These are phyloP conservation scores for Silene coronaria DNA, from an alignment of 179 eudicot species.

Conservation along the genomic window DNA sequence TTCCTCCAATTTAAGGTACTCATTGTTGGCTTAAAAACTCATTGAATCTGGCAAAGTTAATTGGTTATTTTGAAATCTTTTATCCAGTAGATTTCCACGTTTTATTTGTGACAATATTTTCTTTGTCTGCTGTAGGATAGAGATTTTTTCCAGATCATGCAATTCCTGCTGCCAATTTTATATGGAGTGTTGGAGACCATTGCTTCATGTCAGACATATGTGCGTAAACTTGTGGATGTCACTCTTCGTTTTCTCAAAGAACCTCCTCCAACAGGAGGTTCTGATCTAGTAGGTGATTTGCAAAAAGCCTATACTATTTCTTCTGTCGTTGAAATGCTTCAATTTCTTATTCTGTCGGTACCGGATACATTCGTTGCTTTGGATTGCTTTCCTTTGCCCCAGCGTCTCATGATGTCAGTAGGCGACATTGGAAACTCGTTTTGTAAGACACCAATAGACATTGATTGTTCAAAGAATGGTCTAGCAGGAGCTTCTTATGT, in stretches of 20 bases:
- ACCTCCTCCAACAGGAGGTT: slow-evolving; percentile 51
- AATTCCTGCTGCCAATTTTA: slow-evolving; percentile 78
- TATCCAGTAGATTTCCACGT: slow-evolving; percentile 2
- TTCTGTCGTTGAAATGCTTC: slow-evolving; percentile 86
- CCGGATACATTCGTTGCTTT: slow-evolving; percentile 96
- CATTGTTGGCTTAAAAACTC: neutral
- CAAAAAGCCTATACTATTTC: slow-evolving; percentile 61
- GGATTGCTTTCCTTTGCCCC: slow-evolving; percentile 90
- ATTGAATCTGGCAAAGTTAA: neutral
- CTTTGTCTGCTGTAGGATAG: slow-evolving; percentile 57
- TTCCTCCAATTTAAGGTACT: slow-evolving; percentile 85
- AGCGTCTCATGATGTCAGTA: slow-evolving; percentile 35
- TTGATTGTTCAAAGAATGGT: slow-evolving; percentile 32
- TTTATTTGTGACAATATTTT: neutral
- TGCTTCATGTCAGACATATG: slow-evolving; percentile 74
- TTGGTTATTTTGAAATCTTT: neutral
- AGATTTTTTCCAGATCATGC: slow-evolving; percentile 60
- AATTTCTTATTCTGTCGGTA: slow-evolving; percentile 65
- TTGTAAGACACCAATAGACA: slow-evolving; percentile 38
- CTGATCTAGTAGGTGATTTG: slow-evolving; percentile 70
- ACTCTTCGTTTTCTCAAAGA: slow-evolving; percentile 70
- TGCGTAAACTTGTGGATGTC: slow-evolving; percentile 63
- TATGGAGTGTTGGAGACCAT: slow-evolving; percentile 61
- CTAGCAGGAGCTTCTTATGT: slow-evolving; percentile 29
- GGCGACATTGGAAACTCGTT: slow-evolving; percentile 41